A percentile compares a stretch with the other conserved stretches of the same genome.
Evolutionary conservation across 768 basidiomycete species (phyloP).

Genomic region (Lentinus brumalis): DNA sequence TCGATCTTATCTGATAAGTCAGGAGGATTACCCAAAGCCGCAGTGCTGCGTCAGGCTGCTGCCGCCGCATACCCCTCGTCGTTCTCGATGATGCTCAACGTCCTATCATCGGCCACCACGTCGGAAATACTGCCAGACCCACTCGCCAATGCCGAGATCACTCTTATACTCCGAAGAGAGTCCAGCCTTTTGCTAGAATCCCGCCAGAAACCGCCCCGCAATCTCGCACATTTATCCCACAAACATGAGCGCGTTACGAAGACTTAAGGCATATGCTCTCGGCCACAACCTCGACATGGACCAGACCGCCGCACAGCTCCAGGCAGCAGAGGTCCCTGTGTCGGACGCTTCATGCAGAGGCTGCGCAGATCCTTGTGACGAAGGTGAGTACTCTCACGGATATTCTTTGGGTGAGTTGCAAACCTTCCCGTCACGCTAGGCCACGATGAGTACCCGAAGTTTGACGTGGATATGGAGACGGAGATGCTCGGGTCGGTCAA

Average conservation of each 20-base stretch:
- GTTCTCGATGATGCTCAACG: not conserved
- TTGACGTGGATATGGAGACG: slow-evolving; percentile 77
- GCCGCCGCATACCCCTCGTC: not conserved
- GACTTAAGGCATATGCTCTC: slow-evolving; percentile 28
- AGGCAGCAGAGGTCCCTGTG: slow-evolving; percentile 62
- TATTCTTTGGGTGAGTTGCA: not conserved
- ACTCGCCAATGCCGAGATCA: not conserved
- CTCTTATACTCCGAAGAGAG: not conserved
- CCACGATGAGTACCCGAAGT: slow-evolving; percentile 76
- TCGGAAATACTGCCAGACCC: not conserved
- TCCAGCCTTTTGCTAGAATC: not conserved
- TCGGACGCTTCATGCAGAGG: slow-evolving; percentile 67
- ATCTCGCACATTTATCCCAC: not conserved
- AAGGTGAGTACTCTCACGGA: slow-evolving; percentile 42
- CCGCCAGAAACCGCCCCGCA: not conserved
- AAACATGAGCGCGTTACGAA: slow-evolving; percentile 28
- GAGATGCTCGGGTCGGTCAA: slow-evolving; percentile 86
- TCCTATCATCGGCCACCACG: not conserved
- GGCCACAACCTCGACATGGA: slow-evolving; percentile 36
- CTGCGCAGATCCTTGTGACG: slow-evolving; percentile 79
- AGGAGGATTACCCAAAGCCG: not conserved
- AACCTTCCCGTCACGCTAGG: slow-evolving; percentile 40
- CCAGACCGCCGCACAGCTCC: slow-evolving; percentile 51
- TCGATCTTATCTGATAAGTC: not conserved
- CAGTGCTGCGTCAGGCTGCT: not conserved